Conservation (phyloP, 2,329 filamentous ascomycete species). For the Diplocarpon mali region DNA sequence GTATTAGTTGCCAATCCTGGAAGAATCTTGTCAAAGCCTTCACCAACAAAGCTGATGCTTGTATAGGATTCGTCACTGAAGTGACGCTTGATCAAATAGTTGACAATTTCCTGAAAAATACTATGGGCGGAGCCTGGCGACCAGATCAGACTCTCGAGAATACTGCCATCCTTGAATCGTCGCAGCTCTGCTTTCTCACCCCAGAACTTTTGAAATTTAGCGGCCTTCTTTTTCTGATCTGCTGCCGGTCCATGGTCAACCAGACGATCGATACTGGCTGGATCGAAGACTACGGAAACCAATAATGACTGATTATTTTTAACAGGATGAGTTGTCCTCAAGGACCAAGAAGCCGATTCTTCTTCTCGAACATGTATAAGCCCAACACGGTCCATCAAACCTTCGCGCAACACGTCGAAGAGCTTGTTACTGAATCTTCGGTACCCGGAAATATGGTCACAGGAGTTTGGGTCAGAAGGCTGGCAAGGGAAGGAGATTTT, state of each 20-base stretch:
- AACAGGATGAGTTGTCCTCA: slow-evolving; percentile 31
- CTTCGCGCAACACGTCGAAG: slow-evolving; percentile 54
- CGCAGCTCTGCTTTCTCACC: slow-evolving; percentile 85
- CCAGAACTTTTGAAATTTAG: slow-evolving; percentile 83
- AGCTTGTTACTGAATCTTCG: slow-evolving; percentile 40
- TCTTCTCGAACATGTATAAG: slow-evolving; percentile 49
- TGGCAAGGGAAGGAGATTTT: slow-evolving; percentile 15
- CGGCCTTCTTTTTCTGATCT: slow-evolving; percentile 74
- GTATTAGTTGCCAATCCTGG: slow-evolving; percentile 26
- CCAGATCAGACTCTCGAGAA: slow-evolving; percentile 89
- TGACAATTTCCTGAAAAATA: slow-evolving; percentile 70
- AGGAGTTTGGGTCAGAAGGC: slow-evolving; percentile 6
- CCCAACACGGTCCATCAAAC: slow-evolving; percentile 63
- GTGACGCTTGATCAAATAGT: slow-evolving; percentile 60
- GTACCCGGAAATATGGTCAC: slow-evolving; percentile 21
- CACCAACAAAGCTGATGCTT: slow-evolving; percentile 33
- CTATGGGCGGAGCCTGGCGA: slow-evolving; percentile 46
- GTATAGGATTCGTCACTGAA: slow-evolving; percentile 42
- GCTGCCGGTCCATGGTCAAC: slow-evolving; percentile 83
- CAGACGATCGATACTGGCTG: slow-evolving; percentile 58
- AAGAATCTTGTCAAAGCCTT: slow-evolving; percentile 36
- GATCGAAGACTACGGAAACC: slow-evolving; percentile 62
- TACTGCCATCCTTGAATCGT: slow-evolving; percentile 90
- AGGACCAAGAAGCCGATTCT: slow-evolving; percentile 33
- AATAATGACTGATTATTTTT: slow-evolving; percentile 33